These are phyloP conservation scores for Pichia kudriavzevii DNA, from an alignment of 1,139 yeast genomes.

Conservation along the genomic window DNA sequence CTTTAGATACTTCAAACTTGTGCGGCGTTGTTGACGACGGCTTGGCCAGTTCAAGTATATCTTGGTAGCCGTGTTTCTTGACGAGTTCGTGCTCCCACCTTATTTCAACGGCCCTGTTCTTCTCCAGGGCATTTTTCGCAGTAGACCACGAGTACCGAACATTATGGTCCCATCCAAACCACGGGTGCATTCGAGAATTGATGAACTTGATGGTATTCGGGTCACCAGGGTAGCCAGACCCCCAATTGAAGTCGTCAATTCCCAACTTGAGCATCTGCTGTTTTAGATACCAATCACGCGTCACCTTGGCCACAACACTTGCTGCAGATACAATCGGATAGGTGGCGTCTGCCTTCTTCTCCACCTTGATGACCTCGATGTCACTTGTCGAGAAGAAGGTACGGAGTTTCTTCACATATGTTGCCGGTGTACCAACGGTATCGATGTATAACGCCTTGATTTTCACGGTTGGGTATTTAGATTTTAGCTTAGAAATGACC, in stretches of 20 bases:
- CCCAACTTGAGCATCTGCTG: no score
- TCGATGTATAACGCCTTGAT: conserved; percentile 75
- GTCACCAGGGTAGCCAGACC: conserved; percentile 94
- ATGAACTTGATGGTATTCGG: conserved; percentile 79
- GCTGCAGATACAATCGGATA: conserved; percentile 94
- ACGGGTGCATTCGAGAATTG: conserved; percentile 48
- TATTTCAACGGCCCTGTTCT: conserved; percentile 38
- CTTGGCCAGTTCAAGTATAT: conserved; percentile 6
- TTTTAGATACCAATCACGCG: conserved; percentile 81
- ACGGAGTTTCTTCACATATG: conserved; percentile 72
- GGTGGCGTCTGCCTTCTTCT: conserved; percentile 92
- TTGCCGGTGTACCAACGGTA: conserved; percentile 91
- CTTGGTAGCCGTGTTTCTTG: conserved; percentile 13
- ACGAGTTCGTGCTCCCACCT: conserved; percentile 50
- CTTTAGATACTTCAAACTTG: conserved; percentile 6
- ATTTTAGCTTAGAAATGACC: conserved; percentile 54
- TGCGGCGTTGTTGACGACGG: background rate
- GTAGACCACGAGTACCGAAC: conserved; percentile 93
- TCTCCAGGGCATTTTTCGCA: conserved; percentile 61
- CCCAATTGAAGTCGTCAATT: conserved; percentile 45
- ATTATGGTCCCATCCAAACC: conserved; percentile 81
- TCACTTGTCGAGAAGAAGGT: conserved; percentile 50
- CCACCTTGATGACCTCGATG: conserved; percentile 62
- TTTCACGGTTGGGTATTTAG: conserved; percentile 17
- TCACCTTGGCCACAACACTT: conserved; percentile 94